Conservation (phyloP, 352 stramenopile genomes). For the Globisporangium mamillatum region DNA sequence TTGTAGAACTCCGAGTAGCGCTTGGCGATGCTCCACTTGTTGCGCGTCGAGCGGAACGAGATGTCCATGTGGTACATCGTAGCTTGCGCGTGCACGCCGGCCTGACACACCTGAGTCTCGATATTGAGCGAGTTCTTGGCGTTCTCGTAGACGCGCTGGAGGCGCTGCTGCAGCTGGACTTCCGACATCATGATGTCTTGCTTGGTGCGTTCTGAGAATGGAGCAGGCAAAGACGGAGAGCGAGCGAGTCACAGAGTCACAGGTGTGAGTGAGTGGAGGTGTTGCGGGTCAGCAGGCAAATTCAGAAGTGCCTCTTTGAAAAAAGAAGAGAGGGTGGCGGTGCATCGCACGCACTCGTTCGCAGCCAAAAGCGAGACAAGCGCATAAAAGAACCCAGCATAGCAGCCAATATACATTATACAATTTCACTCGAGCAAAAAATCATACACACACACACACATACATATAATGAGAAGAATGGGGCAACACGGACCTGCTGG, state of each 20-base stretch:
- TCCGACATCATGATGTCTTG: conserved; percentile 39
- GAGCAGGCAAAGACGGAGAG: background rate
- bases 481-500: background rate
- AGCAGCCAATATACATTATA: background rate
- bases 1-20: conserved; percentile 86
- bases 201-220: background rate
- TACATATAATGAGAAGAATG: background rate
- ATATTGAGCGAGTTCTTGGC: conserved; percentile 80
- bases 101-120: conserved; percentile 66
- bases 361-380: background rate
- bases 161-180: conserved; percentile 56
- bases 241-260: background rate
- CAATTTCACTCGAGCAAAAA: background rate
- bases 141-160: conserved; percentile 74
- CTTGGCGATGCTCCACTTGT: conserved; percentile 87
- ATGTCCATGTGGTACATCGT: conserved; percentile 89
- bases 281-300: background rate
- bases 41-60: conserved; percentile 77
- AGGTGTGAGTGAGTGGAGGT: background rate
- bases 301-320: conserved; percentile 2
- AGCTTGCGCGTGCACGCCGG: conserved; percentile 42
- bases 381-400: conserved; percentile 1
- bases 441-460: background rate
- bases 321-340: background rate
- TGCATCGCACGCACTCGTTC: background rate